A percentile compares a stretch with the other conserved stretches of the same genome.
These are phyloP conservation scores for Cystofilobasidium capitatum DNA, from an alignment of 768 basidiomycete genomes.

Conservation along the genomic window DNA sequence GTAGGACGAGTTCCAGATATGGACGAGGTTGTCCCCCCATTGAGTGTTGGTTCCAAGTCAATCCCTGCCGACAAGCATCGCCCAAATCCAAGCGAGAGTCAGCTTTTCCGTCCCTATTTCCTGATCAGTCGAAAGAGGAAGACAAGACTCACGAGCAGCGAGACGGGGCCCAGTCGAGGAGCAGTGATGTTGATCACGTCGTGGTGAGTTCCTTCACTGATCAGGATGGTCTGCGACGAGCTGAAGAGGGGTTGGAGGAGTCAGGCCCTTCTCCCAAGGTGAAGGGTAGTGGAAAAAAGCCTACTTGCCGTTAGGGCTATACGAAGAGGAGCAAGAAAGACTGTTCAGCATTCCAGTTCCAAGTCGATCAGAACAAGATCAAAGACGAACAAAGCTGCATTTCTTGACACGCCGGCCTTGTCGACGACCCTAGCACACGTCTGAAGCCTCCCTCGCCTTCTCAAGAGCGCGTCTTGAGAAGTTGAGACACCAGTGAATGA, in stretches of 20 bases:
- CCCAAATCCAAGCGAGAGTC: neutral
- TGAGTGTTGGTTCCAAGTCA: constrained; percentile 10
- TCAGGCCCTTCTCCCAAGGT: no score
- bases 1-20: constrained; percentile 27
- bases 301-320: neutral
- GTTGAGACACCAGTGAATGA: no score
- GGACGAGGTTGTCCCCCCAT: constrained; percentile 23
- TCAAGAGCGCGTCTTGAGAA: no score
- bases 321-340: no score
- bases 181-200: constrained; percentile 51
- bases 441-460: no score
- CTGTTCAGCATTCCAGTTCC: no score
- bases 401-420: no score
- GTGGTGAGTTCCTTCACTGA: constrained; percentile 53
- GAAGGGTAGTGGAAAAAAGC: neutral
- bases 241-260: constrained; percentile 36
- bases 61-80: constrained; percentile 15
- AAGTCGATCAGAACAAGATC: neutral
- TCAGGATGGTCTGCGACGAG: constrained; percentile 45
- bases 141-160: constrained; percentile 47
- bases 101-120: neutral
- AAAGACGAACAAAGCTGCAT: neutral
- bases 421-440: no score
- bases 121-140: no score
- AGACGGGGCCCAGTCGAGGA: constrained; percentile 46